Base-by-base conservation (phyloP, 2,329 filamentous ascomycete genomes). In the Ilyonectria mors-panacis region DNA sequence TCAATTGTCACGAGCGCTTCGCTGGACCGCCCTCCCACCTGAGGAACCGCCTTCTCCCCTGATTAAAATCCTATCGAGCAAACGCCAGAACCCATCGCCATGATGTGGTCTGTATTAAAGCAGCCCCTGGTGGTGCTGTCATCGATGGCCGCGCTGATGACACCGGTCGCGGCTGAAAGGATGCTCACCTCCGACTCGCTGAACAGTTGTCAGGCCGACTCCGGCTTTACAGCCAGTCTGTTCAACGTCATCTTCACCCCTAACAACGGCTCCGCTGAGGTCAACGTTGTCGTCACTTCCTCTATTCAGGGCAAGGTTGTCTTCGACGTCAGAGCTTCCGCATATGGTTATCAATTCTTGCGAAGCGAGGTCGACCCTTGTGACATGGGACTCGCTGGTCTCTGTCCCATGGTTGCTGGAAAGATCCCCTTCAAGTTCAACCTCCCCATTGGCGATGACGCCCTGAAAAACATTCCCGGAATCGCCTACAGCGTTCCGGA, bases 401-500 rank as follows among this genome's bases (percentile, higher is more conserved):
- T 98, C 76, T 98, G 95, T 81, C 95, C 95, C 65, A 97, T 98
- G 94, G 92, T 90, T 70, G 89, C 94, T 9, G 94, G 94, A 72
- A 91, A 93, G 75, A 92, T 97, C 78, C 88, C 92, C 62, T 87
- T 97, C 76, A 86, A 76, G 37, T 94, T 94, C 77, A 93, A 92
- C 76, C 78, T 95, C 39, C 80, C 83, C 2, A 82, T 96, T 55
- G 82, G 85, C 10, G 73, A 81, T 13, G 83, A 85, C 28, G 88
- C 92, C 44, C 82, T 93, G 66, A 81, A 83, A 26, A 81, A 88
- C 60, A 91, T 98, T 76, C 95, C 95, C 65, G 89, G 89, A 55
- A 95, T 98, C 77, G 93, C 94, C 59, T 98, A 96, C 83, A 92
- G 88, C 57, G 92, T 98, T 48, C 95, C 95, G 55, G 95, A 98